Evolutionary conservation across 2,329 filamentous ascomycete species (phyloP), one percentile per base, ranked within the genome.

Genomic region (Grosmannia huntii): DNA sequence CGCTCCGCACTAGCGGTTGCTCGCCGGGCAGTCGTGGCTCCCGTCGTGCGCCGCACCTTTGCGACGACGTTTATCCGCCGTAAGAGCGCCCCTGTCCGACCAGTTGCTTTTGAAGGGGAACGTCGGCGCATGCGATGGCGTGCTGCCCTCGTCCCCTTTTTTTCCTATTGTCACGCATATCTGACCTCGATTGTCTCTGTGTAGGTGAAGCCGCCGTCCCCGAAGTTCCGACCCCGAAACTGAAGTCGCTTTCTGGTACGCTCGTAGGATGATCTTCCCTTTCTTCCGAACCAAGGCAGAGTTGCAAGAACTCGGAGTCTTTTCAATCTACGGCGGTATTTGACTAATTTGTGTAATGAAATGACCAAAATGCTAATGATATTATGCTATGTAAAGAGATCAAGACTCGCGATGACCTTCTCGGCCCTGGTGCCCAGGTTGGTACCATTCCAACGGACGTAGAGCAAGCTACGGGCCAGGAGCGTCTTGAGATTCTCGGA

Each of bases 401-500:
- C 77, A 86, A 86, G 77, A 75, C 71, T 64, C 82, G 87, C 65
- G 80, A 83, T n/a, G 94, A 99, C 74, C 88, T 99, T 60, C 66
- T 95, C 64, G 82, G 87, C 64, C 88, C 90, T 38, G 94, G 94
- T 78, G 90, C 87, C 67, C 74, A 82, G 67, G 76, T 84, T 64
- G 92, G 94, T 71, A 88, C 87, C 72, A 79, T 99, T 65, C 90
- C 94, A 65, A 95, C 89, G 76, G 94, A 99, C 75, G 75, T 95
- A 71, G 90, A 97, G 74, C 94, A 99, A 75, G 78, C 94, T 61
- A 97, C 94, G 67, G 94, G 94, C 88, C 82, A 97, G 61, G 94
- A 99, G 81, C 91, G 94, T 83, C 83, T 99, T 67, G 94, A 99
- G 77, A 94, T 99, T 70, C 81, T 99, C 72, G 94, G 94, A 76